Conservation (phyloP, 306 rosid genomes). For the Ormosia semicastrata region DNA sequence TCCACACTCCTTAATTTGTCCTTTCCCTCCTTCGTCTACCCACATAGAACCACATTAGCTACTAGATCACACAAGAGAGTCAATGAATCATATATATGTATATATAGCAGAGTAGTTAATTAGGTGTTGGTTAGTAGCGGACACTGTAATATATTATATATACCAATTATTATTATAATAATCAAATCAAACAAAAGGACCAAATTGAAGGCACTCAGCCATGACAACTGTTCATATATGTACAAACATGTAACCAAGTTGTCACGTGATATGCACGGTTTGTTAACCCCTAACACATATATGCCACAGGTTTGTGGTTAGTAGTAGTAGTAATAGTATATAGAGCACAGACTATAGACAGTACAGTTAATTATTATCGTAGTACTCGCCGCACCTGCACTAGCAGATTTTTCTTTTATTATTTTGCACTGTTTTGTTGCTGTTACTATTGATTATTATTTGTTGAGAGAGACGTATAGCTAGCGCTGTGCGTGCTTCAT, state of each 20-base stretch:
- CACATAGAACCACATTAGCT: background rate
- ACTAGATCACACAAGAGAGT: background rate
- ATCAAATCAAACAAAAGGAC: background rate
- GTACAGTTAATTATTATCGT: background rate
- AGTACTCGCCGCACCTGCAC: background rate
- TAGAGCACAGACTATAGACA: background rate
- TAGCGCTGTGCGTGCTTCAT: background rate
- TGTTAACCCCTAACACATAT: background rate
- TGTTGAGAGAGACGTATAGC: background rate
- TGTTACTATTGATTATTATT: background rate
- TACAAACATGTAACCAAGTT: background rate
- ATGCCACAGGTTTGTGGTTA: background rate
- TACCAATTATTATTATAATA: background rate
- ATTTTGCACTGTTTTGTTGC: background rate
- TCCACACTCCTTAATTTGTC: background rate
- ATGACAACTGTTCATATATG: background rate
- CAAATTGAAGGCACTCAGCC: background rate
- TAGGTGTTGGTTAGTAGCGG: background rate
- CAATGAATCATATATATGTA: background rate
- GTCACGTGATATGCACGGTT: slow-evolving; percentile 17
- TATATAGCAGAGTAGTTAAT: background rate
- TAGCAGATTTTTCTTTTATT: background rate
- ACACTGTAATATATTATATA: background rate
- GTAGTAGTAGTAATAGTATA: background rate
- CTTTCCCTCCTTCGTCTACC: background rate